Evolutionary conservation across 352 stramenopile species (phyloP).

Genomic region (Pythium graminicola): DNA sequence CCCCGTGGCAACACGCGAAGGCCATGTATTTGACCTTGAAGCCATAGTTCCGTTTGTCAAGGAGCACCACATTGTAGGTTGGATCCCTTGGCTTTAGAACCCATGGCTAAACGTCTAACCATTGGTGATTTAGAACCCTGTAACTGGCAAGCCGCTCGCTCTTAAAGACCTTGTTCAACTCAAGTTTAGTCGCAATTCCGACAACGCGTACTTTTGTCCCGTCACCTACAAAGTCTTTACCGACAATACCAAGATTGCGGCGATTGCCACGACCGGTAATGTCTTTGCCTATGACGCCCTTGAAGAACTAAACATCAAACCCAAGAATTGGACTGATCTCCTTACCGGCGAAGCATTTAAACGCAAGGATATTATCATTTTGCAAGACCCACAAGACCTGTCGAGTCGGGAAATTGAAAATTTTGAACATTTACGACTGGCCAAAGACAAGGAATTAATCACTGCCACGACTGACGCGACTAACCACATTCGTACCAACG

Average conservation of each 20-base stretch:
- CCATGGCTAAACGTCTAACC: no score
- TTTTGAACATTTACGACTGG: constrained; percentile 92
- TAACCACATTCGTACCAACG: constrained; percentile 74
- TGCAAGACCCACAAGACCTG: constrained; percentile 93
- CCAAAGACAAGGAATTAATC: constrained; percentile 17
- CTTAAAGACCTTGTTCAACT: constrained; percentile 93
- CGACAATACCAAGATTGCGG: constrained; percentile 83
- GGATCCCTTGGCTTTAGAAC: no score
- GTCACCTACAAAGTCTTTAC: constrained; percentile 96
- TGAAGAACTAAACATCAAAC: constrained; percentile 97
- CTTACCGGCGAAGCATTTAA: constrained; percentile 90
- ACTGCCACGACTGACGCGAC: background rate
- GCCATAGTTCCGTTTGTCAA: constrained; percentile 95
- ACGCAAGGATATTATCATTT: constrained; percentile 90
- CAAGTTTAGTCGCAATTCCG: constrained; percentile 75
- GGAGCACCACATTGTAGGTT: constrained; percentile 90
- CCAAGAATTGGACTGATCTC: constrained; percentile 97
- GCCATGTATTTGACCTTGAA: constrained; percentile 96
- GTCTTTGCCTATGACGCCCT: constrained; percentile 97
- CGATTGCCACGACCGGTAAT: constrained; percentile 85
- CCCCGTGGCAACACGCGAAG: constrained; percentile 92
- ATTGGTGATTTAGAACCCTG: constrained; percentile 79
- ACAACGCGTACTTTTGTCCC: constrained; percentile 83
- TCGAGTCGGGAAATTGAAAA: constrained; percentile 94
- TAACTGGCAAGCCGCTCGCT: constrained; percentile 87